These are phyloP conservation scores for Amphirosellinia nigrospora DNA, from an alignment of 495 filamentous ascomycete species.

Conservation along the genomic window DNA sequence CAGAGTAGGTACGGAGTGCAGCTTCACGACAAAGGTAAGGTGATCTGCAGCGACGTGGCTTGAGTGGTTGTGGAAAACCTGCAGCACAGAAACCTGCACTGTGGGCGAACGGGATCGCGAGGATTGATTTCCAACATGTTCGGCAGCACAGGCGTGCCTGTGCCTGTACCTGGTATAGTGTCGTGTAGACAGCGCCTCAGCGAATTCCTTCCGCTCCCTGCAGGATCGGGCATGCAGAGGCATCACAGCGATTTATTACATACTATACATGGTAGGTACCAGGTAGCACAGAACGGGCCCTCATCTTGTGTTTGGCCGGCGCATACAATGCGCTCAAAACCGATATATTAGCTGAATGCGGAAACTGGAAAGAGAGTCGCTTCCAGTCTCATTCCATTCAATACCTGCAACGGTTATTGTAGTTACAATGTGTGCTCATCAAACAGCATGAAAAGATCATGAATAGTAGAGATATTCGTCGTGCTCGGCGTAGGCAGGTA, in stretches of 20 bases:
- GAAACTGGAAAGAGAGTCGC: not conserved
- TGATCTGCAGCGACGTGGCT: constrained; percentile 1
- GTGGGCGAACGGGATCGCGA: not conserved
- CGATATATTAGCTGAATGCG: not conserved
- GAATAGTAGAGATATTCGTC: not conserved
- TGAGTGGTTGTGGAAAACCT: not conserved
- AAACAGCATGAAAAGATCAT: not conserved
- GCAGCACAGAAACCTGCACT: not conserved
- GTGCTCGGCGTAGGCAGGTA: not conserved
- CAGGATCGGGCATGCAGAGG: constrained; percentile 10
- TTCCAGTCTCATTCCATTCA: not conserved
- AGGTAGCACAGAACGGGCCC: not conserved
- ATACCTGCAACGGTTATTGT: not conserved
- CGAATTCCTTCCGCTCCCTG: constrained; percentile 8
- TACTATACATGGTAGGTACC: no score
- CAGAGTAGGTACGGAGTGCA: constrained; percentile 13
- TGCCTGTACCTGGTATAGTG: not conserved
- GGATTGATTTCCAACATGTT: not conserved
- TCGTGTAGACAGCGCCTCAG: not conserved
- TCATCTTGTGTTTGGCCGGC: not conserved
- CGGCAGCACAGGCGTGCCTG: not conserved
- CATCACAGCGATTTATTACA: constrained; percentile 3
- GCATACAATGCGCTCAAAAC: not conserved
- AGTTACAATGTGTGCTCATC: not conserved
- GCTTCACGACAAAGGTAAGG: constrained; percentile 1